Evolutionary conservation across 305 asterid genomes (phyloP).

Genomic region (Euphrasia arctica): DNA sequence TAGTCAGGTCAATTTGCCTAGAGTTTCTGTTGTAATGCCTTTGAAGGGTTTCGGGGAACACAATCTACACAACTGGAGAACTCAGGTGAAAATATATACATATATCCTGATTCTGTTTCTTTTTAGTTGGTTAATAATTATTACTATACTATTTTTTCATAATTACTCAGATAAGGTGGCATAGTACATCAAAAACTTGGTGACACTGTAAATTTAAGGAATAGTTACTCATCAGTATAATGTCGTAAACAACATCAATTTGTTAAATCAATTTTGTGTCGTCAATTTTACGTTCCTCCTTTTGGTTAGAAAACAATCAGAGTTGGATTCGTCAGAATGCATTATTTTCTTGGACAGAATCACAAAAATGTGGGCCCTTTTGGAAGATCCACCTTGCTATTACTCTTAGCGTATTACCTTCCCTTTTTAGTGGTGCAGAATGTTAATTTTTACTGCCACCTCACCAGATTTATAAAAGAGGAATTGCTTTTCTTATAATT

Average conservation of each 20-base stretch:
- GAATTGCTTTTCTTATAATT: slow-evolving; percentile 12
- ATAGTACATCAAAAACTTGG: not conserved
- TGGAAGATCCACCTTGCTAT: not conserved
- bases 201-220: not conserved
- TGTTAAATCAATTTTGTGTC: not conserved
- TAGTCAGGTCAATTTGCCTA: slow-evolving; percentile 66
- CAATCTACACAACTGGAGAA: slow-evolving; percentile 83
- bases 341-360: not conserved
- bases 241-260: slow-evolving; percentile 1
- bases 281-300: not conserved
- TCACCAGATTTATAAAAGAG: slow-evolving; percentile 17
- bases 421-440: not conserved
- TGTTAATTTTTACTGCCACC: slow-evolving; percentile 3
- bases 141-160: not conserved
- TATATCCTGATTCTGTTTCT: not conserved
- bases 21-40: slow-evolving; percentile 77
- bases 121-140: slow-evolving; percentile 11
- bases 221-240: slow-evolving; percentile 10
- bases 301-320: slow-evolving; percentile 13
- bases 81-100: slow-evolving; percentile 48
- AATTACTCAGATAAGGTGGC: not conserved
- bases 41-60: slow-evolving; percentile 87
- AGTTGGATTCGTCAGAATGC: slow-evolving; percentile 15
- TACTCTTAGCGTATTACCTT: not conserved
- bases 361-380: not conserved